These are phyloP conservation scores for Penicillium flavigenum DNA, from an alignment of 495 filamentous ascomycete genomes.

Conservation along the genomic window DNA sequence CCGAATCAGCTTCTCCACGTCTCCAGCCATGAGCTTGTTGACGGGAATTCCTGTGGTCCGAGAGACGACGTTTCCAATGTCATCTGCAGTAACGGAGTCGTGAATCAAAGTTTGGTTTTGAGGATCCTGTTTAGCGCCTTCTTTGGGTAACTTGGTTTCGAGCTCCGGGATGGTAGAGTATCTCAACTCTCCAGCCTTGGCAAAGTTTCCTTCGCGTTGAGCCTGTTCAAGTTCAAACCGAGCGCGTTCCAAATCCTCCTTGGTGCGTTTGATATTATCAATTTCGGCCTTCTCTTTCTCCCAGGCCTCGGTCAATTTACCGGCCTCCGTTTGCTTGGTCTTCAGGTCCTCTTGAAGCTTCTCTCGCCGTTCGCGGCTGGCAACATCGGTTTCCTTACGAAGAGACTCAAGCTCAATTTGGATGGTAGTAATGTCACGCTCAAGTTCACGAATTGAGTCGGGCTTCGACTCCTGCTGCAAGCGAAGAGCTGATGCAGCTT, in stretches of 20 bases:
- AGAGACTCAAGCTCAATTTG: slow-evolving; percentile 97
- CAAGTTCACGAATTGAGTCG: slow-evolving; percentile 84
- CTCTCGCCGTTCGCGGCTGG: slow-evolving; percentile 82
- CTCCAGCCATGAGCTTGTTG: slow-evolving; percentile 84
- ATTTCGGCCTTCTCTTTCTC: slow-evolving; percentile 86
- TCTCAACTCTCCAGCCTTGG: slow-evolving; percentile 77
- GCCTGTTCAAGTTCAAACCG: slow-evolving; percentile 82
- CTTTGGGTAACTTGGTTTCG: slow-evolving; percentile 75
- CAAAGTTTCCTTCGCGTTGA: slow-evolving; percentile 90
- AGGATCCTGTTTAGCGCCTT: slow-evolving; percentile 52
- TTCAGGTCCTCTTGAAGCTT: slow-evolving; percentile 76
- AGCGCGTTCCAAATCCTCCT: slow-evolving; percentile 80
- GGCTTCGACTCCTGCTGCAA: slow-evolving; percentile 97
- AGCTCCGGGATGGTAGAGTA: slow-evolving; percentile 83
- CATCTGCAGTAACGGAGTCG: slow-evolving; percentile 88
- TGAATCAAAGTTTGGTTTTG: slow-evolving; percentile 67
- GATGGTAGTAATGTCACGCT: slow-evolving; percentile 93
- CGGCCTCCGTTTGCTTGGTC: slow-evolving; percentile 67
- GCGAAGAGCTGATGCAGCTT: slow-evolving; percentile 85
- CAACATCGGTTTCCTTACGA: slow-evolving; percentile 88
- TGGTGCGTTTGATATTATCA: slow-evolving; percentile 77
- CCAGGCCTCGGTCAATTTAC: slow-evolving; percentile 72
- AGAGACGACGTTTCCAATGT: slow-evolving; percentile 90
- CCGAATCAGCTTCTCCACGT: slow-evolving; percentile 85
- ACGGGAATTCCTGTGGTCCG: slow-evolving; percentile 90